phyloP scores from a whole-genome alignment of 805 yeast species.

The Candida tallmaniae region DNA sequence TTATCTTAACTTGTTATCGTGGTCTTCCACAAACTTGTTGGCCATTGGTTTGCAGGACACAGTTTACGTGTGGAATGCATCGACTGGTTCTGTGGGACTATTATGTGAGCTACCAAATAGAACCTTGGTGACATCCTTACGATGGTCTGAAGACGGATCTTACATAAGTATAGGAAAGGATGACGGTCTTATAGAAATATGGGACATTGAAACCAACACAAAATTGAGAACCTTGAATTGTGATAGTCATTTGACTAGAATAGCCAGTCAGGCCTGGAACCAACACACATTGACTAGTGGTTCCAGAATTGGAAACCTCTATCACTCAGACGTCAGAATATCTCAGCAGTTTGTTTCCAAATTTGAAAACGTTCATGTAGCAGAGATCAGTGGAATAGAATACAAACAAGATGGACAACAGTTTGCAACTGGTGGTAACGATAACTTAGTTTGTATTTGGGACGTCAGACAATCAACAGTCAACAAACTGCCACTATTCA shows the following conservation, averaged over 20 bases:
- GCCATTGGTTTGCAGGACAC: slow-evolving; percentile 85
- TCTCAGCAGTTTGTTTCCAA: slow-evolving; percentile 68
- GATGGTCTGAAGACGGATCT: slow-evolving; percentile 90
- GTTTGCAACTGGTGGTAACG: slow-evolving; percentile 91
- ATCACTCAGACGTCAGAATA: slow-evolving; percentile 85
- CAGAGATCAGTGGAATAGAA: slow-evolving; percentile 89
- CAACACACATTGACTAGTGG: slow-evolving; percentile 83
- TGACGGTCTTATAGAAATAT: slow-evolving; percentile 82
- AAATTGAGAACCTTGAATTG: slow-evolving; percentile 75
- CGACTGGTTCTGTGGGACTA: slow-evolving; percentile 68
- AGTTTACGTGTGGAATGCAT: slow-evolving; percentile 91
- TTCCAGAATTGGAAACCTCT: slow-evolving; percentile 75
- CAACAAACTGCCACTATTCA: slow-evolving; percentile 52
- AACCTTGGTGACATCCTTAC: slow-evolving; percentile 59
- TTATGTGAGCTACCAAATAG: slow-evolving; percentile 52
- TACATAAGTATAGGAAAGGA: slow-evolving; percentile 80
- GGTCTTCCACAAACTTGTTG: slow-evolving; percentile 78
- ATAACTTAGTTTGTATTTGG: slow-evolving; percentile 90
- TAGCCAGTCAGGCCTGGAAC: slow-evolving; percentile 83
- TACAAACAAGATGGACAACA: slow-evolving; percentile 83
- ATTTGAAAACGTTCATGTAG: slow-evolving; percentile 53
- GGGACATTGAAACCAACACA: slow-evolving; percentile 83
- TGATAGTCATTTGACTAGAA: slow-evolving; percentile 57
- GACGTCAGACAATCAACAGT: slow-evolving; percentile 54
- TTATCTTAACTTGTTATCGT: slow-evolving; percentile 77